phyloP scores from a whole-genome alignment of 2,329 filamentous ascomycete species.

The Rhynchosporium secalis region DNA sequence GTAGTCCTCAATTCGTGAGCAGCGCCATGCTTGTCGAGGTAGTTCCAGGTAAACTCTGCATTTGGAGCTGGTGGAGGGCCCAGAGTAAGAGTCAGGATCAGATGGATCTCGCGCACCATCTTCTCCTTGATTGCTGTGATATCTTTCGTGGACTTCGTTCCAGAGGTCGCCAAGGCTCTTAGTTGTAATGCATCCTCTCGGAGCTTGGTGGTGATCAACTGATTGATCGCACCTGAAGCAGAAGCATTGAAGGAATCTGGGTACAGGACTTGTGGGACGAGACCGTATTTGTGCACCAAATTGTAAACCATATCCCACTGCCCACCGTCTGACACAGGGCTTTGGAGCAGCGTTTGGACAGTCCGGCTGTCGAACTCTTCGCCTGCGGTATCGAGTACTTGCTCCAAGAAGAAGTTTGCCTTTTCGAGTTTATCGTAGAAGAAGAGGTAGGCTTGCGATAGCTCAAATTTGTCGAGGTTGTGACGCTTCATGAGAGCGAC shows the following conservation, averaged over 20 bases:
- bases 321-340: constrained; percentile 76
- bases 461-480: constrained; percentile 73
- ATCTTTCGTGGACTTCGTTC: constrained; percentile 26
- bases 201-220: constrained; percentile 77
- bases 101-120: constrained; percentile 79
- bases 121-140: constrained; percentile 60
- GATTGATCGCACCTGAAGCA: constrained; percentile 69
- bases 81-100: constrained; percentile 78
- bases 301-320: constrained; percentile 94
- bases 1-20: constrained; percentile 63
- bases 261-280: constrained; percentile 80
- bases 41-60: constrained; percentile 77
- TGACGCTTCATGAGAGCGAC: constrained; percentile 86
- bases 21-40: constrained; percentile 66
- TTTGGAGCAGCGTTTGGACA: constrained; percentile 66
- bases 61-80: constrained; percentile 73
- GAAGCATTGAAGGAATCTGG: constrained; percentile 80
- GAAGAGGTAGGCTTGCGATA: constrained; percentile 86
- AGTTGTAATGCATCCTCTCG: constrained; percentile 80
- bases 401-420: constrained; percentile 84
- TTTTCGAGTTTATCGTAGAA: constrained; percentile 96
- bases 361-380: constrained; percentile 72
- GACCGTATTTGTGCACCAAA: constrained; percentile 80
- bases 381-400: constrained; percentile 71
- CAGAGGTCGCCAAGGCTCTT: constrained; percentile 52